A percentile compares a stretch with the other conserved stretches of the same genome.
phyloP scores from a whole-genome alignment of 2,329 filamentous ascomycete species.

The Fusarium coicis region DNA sequence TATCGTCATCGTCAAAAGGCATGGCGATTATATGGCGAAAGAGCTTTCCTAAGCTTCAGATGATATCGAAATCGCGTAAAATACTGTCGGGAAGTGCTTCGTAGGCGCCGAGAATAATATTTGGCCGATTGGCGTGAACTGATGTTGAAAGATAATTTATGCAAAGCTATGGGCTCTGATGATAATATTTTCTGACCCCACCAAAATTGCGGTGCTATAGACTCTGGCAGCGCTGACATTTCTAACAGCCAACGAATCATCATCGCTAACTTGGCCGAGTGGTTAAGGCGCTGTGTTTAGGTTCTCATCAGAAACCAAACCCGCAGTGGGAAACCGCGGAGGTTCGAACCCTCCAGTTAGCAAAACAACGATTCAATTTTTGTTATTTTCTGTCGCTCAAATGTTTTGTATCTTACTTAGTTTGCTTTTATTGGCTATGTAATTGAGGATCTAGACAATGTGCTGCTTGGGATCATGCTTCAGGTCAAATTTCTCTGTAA shows the following conservation, averaged over 20 bases:
- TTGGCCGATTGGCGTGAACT: not conserved
- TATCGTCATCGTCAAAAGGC: constrained; percentile 59
- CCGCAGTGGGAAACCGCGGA: constrained; percentile 42
- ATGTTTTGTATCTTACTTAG: too few relatives aligned
- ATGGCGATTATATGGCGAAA: constrained; percentile 40
- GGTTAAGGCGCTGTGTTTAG: constrained; percentile 42
- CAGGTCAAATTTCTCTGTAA: not conserved
- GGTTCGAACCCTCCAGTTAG: constrained; percentile 43
- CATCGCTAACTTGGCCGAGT: constrained; percentile 41
- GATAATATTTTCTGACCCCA: constrained; percentile 9
- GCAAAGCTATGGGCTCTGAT: constrained; percentile 35
- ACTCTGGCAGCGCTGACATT: accelerated
- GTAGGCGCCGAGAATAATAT: not conserved
- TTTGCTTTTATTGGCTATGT: not conserved
- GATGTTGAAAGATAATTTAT: constrained; percentile 32
- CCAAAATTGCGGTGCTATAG: accelerated
- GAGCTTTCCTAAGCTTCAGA: not conserved
- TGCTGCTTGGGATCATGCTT: not conserved
- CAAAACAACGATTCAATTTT: constrained; percentile 12
- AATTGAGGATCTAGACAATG: not conserved
- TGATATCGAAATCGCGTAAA: not conserved
- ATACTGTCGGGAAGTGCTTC: not conserved
- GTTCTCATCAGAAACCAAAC: constrained; percentile 39
- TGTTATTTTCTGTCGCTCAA: not conserved
- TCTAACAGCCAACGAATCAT: constrained; percentile 24